Conservation (phyloP, 805 yeast species). For the Helenozyma baotianmanensis region DNA sequence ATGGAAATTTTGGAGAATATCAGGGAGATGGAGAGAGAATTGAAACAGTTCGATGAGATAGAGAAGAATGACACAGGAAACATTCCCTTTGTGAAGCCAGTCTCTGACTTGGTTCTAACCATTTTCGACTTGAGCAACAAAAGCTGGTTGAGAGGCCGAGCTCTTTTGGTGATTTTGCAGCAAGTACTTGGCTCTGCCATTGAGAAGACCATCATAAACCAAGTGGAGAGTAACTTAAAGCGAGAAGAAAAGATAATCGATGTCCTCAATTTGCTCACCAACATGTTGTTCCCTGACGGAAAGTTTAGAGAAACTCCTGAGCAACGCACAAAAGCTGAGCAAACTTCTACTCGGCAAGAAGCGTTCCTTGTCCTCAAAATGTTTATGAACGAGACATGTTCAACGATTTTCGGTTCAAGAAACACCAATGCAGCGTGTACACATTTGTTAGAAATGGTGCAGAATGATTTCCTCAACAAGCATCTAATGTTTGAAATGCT, state of each 20-base stretch:
- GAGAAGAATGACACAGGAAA: conserved; percentile 16
- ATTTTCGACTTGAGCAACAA: conserved; percentile 63
- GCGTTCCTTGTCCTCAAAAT: conserved; percentile 53
- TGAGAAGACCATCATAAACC: conserved; percentile 58
- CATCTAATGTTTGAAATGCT: conserved; percentile 56
- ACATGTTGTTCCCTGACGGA: conserved; percentile 41
- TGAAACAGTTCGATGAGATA: conserved; percentile 47
- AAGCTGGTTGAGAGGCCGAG: conserved; percentile 82
- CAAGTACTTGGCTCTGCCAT: conserved; percentile 85
- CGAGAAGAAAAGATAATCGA: conserved; percentile 46
- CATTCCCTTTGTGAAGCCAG: conserved; percentile 68
- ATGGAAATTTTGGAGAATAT: conserved; percentile 25
- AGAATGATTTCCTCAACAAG: conserved; percentile 65
- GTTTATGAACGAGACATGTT: conserved; percentile 59
- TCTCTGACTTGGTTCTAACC: conserved; percentile 69
- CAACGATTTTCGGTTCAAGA: conserved; percentile 67
- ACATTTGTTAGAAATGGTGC: conserved; percentile 60
- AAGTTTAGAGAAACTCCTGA: conserved; percentile 43
- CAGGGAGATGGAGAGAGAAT: conserved; percentile 51
- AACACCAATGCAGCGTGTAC: conserved; percentile 61
- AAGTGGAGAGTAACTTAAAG: conserved; percentile 30
- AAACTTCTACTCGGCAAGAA: conserved; percentile 49
- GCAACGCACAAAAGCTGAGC: conserved; percentile 48
- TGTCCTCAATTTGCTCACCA: conserved; percentile 18
- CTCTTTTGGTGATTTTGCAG: conserved; percentile 74